Conservation (phyloP, 805 yeast species). For the Schwanniomyces vanrijiae region DNA sequence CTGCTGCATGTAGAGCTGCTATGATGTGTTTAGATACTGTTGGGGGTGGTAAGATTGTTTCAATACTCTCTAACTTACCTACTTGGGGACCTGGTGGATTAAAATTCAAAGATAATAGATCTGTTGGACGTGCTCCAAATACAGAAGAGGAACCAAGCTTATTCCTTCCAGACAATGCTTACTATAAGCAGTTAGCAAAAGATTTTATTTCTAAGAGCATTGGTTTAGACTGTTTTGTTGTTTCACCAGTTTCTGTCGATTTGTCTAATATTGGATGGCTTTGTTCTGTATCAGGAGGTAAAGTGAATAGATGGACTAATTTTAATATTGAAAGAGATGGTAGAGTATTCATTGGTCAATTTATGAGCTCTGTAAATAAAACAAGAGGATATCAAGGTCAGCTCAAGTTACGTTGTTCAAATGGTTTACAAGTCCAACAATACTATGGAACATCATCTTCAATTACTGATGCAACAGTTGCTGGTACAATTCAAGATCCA, state of each 20-base stretch:
- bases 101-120: conserved; percentile 40
- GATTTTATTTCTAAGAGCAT: conserved; percentile 57
- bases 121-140: conserved; percentile 41
- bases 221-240: conserved; percentile 76
- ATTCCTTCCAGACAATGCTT: conserved; percentile 59
- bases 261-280: conserved; percentile 69
- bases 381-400: conserved; percentile 76
- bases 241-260: conserved; percentile 66
- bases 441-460: conserved; percentile 60
- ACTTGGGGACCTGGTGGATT: conserved; percentile 78
- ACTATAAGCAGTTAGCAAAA: conserved; percentile 58
- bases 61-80: conserved; percentile 69
- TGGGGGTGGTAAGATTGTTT: conserved; percentile 85
- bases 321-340: conserved; percentile 74
- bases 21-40: conserved; percentile 54
- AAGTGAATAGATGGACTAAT: conserved; percentile 59
- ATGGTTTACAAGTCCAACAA: conserved; percentile 76
- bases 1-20: conserved; percentile 76
- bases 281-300: conserved; percentile 74
- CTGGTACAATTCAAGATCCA: conserved; percentile 58
- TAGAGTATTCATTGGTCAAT: conserved; percentile 57
- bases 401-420: conserved; percentile 81
- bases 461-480: conserved; percentile 19
- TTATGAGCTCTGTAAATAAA: conserved; percentile 50
- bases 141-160: conserved; percentile 48